phyloP scores from a whole-genome alignment of 1,139 yeast genomes.

The Arxiozyma heterogenica region DNA sequence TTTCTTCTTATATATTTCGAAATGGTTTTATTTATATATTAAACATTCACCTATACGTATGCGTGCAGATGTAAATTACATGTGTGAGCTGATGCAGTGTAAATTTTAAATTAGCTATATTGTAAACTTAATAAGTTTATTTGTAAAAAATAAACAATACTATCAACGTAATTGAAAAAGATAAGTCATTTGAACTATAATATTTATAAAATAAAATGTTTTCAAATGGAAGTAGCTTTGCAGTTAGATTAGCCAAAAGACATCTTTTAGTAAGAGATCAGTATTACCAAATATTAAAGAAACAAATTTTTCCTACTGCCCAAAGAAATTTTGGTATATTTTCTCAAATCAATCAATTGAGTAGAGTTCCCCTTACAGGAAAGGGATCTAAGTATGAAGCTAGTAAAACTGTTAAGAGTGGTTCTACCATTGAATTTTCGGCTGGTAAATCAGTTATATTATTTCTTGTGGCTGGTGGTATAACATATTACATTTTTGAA shows the following conservation, averaged over 20 bases:
- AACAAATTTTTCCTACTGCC: background rate
- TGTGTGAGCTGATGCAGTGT: background rate
- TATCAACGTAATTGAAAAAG: no score
- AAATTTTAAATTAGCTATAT: background rate
- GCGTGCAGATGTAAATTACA: background rate
- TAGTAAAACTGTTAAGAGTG: conserved; percentile 21
- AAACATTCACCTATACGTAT: background rate
- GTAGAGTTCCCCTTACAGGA: conserved; percentile 44
- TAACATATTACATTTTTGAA: conserved; percentile 56
- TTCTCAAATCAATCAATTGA: conserved; percentile 33
- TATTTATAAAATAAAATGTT: background rate
- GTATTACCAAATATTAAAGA: background rate
- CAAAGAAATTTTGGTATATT: background rate
- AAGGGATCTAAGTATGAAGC: conserved; percentile 31
- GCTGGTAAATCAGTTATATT: conserved; percentile 74
- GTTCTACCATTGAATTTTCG: conserved; percentile 48
- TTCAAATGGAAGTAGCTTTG: background rate
- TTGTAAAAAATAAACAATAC: background rate
- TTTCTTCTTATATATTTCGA: background rate
- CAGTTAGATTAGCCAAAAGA: background rate
- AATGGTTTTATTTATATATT: no score
- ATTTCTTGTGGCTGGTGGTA: conserved; percentile 59
- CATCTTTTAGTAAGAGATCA: background rate
- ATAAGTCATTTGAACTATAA: no score
- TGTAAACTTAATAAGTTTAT: background rate